Evolutionary conservation across 2,329 filamentous ascomycete species (phyloP).

Genomic region (Pseudogymnoascus sp.): DNA sequence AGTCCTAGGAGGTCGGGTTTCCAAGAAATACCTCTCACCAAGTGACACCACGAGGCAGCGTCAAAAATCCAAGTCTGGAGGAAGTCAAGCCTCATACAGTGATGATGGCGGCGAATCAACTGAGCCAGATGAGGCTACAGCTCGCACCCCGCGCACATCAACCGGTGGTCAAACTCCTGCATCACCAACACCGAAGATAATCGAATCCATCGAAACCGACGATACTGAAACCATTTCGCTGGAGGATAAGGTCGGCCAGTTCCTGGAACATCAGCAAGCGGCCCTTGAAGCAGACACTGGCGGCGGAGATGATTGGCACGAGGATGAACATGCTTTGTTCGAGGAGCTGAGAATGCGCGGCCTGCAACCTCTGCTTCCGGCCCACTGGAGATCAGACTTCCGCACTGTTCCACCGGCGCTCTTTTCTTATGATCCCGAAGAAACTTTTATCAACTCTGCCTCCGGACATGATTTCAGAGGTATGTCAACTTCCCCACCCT

Average conservation of each 20-base stretch:
- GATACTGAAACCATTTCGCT: slow-evolving; percentile 9
- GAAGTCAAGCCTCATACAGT: not conserved
- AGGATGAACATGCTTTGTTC: slow-evolving; percentile 24
- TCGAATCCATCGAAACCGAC: slow-evolving; percentile 10
- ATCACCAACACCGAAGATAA: not conserved
- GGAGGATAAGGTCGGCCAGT: slow-evolving; percentile 23
- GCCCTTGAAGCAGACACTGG: slow-evolving; percentile 20
- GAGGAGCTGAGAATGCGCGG: slow-evolving; percentile 25
- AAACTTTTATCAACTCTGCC: slow-evolving; percentile 24
- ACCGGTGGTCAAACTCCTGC: slow-evolving; percentile 9
- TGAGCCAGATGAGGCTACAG: not conserved
- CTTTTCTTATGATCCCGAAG: slow-evolving; percentile 21
- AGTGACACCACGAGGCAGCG: slow-evolving; percentile 15
- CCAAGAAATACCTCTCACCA: slow-evolving; percentile 16
- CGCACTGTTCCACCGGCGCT: slow-evolving; percentile 24
- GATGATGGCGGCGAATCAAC: slow-evolving; percentile 12
- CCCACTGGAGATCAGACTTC: slow-evolving; percentile 25
- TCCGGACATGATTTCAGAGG: slow-evolving; percentile 19
- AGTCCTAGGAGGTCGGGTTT: slow-evolving; percentile 11
- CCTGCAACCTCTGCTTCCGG: slow-evolving; percentile 25
- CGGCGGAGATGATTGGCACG: slow-evolving; percentile 22
- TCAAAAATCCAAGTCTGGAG: not conserved
- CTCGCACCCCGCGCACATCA: slow-evolving; percentile 5
- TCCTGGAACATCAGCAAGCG: slow-evolving; percentile 24
- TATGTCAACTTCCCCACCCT: slow-evolving; percentile 13